Base-by-base conservation (phyloP, 1,284 basidiomycete genomes). In the Leccinum solheimii region DNA sequence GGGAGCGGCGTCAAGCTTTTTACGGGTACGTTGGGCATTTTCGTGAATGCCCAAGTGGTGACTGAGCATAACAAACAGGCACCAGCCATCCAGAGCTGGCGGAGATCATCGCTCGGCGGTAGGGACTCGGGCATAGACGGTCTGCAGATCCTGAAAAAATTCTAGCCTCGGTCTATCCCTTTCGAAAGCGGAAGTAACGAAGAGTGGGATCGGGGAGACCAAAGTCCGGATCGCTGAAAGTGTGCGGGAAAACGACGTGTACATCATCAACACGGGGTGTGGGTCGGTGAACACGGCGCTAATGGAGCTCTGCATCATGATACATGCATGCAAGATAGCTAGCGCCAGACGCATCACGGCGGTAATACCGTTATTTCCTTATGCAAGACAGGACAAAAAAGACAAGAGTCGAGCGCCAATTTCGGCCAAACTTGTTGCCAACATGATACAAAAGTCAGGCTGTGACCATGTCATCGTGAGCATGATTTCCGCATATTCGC, bases 281-380 rank as follows among this genome's bases (percentile, higher is more conserved):
- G 91, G 91, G 59, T 83, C 87, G 60, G 86, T 95, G 72, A 95
- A 95, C 78, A 95, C 93, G 16, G 84, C 93, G 56, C 84, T 97
- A 64, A 95, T 97, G 90, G 95, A 98, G 78, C 85, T 98, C 55
- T 97, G 97, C 76, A 99, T 99, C 76, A 98, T 99, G 96, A 97
- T 98, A 71, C 97, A 99, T 76, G 97, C 97, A 14, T 98, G 97
- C 87, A 98, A 97, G 80, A 96, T 96, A 72, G 92, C 94, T 36
- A 96, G 94, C 66, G 96, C 97, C 58, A 92, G 91, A 75, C 84
- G 97, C 67, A 98, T 99, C 74, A 98, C 97, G 19, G 97, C 97
- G 32, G 95, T 99, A 67, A 84, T 97, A 60, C 96, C 95, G 52
- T 86, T 97, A 57, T 98, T 96, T 79, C 95, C 95, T 19, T 98